A percentile compares a stretch with the other conserved stretches of the same genome.
These are phyloP conservation scores for Kondoa malvinella DNA, from an alignment of 768 basidiomycete species.

Conservation along the genomic window DNA sequence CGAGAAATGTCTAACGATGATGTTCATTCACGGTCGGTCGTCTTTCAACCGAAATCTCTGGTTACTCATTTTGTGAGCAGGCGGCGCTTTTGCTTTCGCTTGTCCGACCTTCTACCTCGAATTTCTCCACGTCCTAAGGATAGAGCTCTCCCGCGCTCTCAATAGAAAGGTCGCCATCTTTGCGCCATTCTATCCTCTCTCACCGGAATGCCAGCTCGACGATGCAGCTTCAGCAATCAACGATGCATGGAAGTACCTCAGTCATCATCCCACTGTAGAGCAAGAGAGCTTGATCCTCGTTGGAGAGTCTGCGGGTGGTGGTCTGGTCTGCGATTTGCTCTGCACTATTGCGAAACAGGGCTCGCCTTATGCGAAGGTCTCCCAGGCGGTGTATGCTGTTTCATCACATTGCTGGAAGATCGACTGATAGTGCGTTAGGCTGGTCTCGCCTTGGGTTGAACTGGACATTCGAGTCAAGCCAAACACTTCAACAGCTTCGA, in stretches of 20 bases:
- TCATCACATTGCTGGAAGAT: not conserved
- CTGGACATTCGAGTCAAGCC: not conserved
- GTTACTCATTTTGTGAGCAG: not conserved
- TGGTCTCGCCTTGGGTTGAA: constrained; percentile 2
- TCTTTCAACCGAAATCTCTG: not conserved
- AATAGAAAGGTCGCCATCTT: not conserved
- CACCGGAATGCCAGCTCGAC: not conserved
- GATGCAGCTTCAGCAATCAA: not conserved
- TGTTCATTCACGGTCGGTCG: not conserved
- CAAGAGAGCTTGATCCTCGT: not conserved
- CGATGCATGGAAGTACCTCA: not conserved
- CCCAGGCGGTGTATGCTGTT: not conserved
- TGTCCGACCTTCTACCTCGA: constrained; percentile 7
- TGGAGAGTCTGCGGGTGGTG: not conserved
- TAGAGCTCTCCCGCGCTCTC: not conserved
- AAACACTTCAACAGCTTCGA: not conserved
- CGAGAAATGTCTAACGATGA: not conserved
- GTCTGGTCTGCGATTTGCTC: not conserved
- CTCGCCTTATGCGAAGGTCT: not conserved
- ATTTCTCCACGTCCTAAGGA: not conserved
- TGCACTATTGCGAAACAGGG: not conserved
- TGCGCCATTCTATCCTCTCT: constrained; percentile 1
- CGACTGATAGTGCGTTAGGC: not conserved
- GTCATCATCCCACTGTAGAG: not conserved
- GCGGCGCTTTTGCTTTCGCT: not conserved